These are phyloP conservation scores for Heliocybe sulcata DNA, from an alignment of 1,284 basidiomycete genomes.

Conservation along the genomic window DNA sequence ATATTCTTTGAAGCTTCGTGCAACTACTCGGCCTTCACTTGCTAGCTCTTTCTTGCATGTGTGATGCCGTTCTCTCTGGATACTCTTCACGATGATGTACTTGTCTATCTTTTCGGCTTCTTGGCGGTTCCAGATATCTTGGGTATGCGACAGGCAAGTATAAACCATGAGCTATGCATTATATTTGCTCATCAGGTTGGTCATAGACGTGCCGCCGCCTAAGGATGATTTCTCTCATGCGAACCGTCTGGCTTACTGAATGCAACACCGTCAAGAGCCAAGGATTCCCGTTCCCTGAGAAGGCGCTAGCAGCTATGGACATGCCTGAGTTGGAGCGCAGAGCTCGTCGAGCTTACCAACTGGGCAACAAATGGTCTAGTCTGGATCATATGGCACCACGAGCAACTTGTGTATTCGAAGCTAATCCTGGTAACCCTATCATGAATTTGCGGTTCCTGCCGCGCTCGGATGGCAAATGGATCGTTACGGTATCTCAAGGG, in stretches of 20 bases:
- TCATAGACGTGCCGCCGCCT: constrained; percentile 44
- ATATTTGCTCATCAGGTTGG: not conserved
- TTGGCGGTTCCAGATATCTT: constrained; percentile 41
- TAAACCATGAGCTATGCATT: not conserved
- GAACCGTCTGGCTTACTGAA: constrained; percentile 48
- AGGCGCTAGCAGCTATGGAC: constrained; percentile 22
- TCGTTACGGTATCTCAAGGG: constrained; percentile 47
- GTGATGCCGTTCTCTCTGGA: not conserved
- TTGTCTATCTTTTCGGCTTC: constrained; percentile 38
- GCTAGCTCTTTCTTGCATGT: too few species aligned
- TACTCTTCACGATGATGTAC: constrained; percentile 34
- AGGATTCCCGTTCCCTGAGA: constrained; percentile 40
- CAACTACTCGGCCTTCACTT: too few species aligned
- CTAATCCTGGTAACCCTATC: constrained; percentile 31
- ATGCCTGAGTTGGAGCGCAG: constrained; percentile 32
- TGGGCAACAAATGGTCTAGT: constrained; percentile 41
- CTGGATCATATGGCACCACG: constrained; percentile 17
- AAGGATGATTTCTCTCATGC: constrained; percentile 30
- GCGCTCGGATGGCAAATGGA: constrained; percentile 29
- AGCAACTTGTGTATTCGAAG: constrained; percentile 14
- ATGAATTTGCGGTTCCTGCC: constrained; percentile 46
- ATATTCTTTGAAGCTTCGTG: too few species aligned
- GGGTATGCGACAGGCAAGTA: constrained; percentile 35
- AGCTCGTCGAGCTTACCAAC: constrained; percentile 32
- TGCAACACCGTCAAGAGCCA: constrained; percentile 30